Evolutionary conservation across 345 rosid genomes (phyloP), one percentile per base, ranked within the genome.

Genomic region (Hypericum androsaemum): DNA sequence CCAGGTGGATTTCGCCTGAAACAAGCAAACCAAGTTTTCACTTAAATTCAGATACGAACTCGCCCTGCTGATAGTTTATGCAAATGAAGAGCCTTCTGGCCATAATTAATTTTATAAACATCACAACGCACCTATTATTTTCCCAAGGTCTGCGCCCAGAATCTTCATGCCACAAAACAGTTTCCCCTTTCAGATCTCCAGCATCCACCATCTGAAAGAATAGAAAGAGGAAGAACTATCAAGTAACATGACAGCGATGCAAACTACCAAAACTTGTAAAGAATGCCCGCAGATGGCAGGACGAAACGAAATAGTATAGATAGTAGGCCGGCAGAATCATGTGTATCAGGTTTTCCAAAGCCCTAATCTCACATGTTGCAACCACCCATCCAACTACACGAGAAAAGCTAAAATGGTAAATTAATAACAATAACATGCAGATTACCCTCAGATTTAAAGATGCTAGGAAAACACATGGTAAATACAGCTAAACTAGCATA

Each of bases 151-250:
- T 74, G 71, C 77, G 71, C 59, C 77, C 54, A 63, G 69, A 60
- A 57, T 85, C 90, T 67, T 85, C 95, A 66, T 88, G 98, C 98
- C 98, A 92, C 58, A 92, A 60, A 55, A 52, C 64, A 62, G 82
- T 75, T 38, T 42, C 78, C 57, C 77, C 72, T 69, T 83, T 78
- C 65, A 85, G 36, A 76, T 88, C 94, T 55, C 71, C 75, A 6
- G 42, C 42, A 37, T 70, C 59, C 54, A 92, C 80, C 28, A 59
- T 72, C 98, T 90, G 81, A 43, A 64, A 62, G 37, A 32, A 37
- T 12, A 35, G 41, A 37, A 11, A 16, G 12, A 2, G 3, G 11
- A 37, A 11, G n/a, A 22, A 22, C 32, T 22, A 22, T 22, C 32
- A 22, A 22, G 4, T 22, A 22, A 4, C 32, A 22, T 22, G 32